Conservation (phyloP, 148 eudicot species). For the Tetragonia tetragonoides region DNA sequence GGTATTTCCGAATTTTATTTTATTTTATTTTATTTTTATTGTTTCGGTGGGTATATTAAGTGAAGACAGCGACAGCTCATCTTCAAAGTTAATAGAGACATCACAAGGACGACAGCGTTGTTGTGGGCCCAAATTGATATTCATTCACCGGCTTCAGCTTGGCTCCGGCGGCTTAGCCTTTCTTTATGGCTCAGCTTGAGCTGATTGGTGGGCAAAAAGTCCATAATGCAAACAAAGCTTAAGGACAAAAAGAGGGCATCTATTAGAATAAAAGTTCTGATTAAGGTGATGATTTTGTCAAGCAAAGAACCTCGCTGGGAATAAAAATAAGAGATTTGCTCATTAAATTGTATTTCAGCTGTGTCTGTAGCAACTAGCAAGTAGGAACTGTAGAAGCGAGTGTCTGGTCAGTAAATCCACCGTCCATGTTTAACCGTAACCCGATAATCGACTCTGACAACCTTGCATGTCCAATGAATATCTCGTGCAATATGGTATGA, state of each 20-base stretch:
- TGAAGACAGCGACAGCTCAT: slow-evolving; percentile 38
- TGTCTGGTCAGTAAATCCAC: too few relatives aligned
- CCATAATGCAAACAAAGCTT: not conserved
- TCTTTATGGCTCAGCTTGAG: slow-evolving; percentile 6
- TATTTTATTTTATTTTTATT: not conserved
- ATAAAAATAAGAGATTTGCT: not conserved
- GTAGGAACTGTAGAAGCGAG: too few relatives aligned
- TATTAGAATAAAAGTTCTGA: not conserved
- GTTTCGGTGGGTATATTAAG: slow-evolving; percentile 29
- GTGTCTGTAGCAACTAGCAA: too few relatives aligned
- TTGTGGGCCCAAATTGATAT: slow-evolving; percentile 19
- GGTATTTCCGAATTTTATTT: not conserved
- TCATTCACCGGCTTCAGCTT: slow-evolving; percentile 10
- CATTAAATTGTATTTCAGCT: too few relatives aligned
- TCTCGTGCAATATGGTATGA: too few relatives aligned
- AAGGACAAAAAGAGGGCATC: slow-evolving; percentile 20
- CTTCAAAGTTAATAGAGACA: slow-evolving; percentile 26
- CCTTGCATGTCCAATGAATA: too few relatives aligned
- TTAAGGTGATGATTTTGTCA: slow-evolving; percentile 3
- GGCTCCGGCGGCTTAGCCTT: not conserved
- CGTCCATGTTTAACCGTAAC: too few relatives aligned
- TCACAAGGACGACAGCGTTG: slow-evolving; percentile 33
- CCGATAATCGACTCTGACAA: too few relatives aligned
- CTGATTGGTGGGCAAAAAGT: not conserved
- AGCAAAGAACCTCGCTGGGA: slow-evolving; percentile 16